These are phyloP conservation scores for Plasmodium gonderi DNA, from an alignment of 169 alveolate genomes.

Conservation along the genomic window DNA sequence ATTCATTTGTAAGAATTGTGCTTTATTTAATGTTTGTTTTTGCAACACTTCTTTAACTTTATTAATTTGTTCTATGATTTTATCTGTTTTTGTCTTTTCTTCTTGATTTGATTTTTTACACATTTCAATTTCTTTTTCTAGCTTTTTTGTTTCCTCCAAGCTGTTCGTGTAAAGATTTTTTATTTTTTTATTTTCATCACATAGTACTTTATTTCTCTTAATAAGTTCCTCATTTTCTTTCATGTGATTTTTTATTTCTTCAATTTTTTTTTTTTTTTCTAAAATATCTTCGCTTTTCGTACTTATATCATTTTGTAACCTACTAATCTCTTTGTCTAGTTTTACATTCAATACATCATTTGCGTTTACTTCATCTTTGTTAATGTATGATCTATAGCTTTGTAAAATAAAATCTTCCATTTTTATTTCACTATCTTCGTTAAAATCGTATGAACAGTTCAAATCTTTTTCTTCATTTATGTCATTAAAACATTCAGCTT, in stretches of 20 bases:
- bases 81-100: conserved; percentile 60
- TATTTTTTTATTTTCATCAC: conserved; percentile 73
- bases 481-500: conserved; percentile 82
- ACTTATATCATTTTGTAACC: conserved; percentile 20
- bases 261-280: conserved; percentile 63
- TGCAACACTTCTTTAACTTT: conserved; percentile 51
- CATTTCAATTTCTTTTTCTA: conserved; percentile 71
- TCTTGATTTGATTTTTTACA: conserved; percentile 53
- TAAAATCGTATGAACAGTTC: conserved; percentile 72
- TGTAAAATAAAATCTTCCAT: conserved; percentile 68
- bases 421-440: conserved; percentile 52
- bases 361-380: conserved; percentile 41
- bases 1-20: conserved; percentile 72
- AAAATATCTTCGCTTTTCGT: conserved; percentile 52
- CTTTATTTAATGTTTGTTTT: conserved; percentile 68
- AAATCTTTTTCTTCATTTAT: conserved; percentile 76
- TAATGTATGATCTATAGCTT: conserved; percentile 48
- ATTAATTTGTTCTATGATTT: conserved; percentile 48
- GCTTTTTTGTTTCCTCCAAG: conserved; percentile 64
- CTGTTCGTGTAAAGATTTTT: conserved; percentile 39
- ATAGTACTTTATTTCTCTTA: conserved; percentile 57
- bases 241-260: conserved; percentile 64
- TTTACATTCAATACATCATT: conserved; percentile 51
- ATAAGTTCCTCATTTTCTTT: conserved; percentile 72
- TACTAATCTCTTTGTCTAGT: conserved; percentile 40